phyloP scores from a whole-genome alignment of 2,329 filamentous ascomycete species.

The Microsporum audouinii region DNA sequence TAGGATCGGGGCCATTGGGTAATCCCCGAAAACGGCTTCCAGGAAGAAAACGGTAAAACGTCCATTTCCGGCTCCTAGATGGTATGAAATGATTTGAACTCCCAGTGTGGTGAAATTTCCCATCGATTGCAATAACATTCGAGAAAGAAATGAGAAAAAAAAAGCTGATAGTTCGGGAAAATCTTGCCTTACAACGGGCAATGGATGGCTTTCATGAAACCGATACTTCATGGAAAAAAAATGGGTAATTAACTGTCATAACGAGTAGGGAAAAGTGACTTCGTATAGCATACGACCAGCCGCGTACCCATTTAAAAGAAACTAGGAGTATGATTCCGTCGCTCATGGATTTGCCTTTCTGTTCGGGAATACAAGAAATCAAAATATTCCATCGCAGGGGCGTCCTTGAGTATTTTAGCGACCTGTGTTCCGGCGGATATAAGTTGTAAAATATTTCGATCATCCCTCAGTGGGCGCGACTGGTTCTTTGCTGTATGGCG shows the following conservation, averaged over 20 bases:
- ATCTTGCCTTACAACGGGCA: background rate
- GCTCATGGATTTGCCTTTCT: conserved; percentile 64
- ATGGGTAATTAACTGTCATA: background rate
- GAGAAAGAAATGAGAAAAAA: background rate
- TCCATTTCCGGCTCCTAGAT: background rate
- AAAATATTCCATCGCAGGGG: conserved; percentile 69
- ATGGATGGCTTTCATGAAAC: background rate
- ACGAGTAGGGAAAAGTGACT: background rate
- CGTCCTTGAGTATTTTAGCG: conserved; percentile 75
- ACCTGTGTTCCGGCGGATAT: conserved; percentile 81
- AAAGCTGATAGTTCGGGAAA: background rate
- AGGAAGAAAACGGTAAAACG: background rate
- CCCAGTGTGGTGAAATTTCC: background rate
- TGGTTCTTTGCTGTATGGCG: conserved; percentile 74
- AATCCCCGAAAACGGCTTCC: background rate
- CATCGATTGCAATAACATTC: background rate
- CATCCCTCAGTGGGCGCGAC: conserved; percentile 72
- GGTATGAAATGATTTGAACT: background rate
- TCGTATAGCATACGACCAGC: conserved; percentile 5
- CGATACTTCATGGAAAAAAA: background rate
- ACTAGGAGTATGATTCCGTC: conserved; percentile 34
- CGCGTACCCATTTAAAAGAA: conserved; percentile 15
- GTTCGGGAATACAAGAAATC: conserved; percentile 73
- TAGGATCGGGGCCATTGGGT: background rate
- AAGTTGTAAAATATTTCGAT: conserved; percentile 76